Percentiles rank a stretch among this genome's conserved stretches.
These are phyloP conservation scores for Aspergillus sp. DNA, from an alignment of 2,329 filamentous ascomycete species.

Conservation along the genomic window DNA sequence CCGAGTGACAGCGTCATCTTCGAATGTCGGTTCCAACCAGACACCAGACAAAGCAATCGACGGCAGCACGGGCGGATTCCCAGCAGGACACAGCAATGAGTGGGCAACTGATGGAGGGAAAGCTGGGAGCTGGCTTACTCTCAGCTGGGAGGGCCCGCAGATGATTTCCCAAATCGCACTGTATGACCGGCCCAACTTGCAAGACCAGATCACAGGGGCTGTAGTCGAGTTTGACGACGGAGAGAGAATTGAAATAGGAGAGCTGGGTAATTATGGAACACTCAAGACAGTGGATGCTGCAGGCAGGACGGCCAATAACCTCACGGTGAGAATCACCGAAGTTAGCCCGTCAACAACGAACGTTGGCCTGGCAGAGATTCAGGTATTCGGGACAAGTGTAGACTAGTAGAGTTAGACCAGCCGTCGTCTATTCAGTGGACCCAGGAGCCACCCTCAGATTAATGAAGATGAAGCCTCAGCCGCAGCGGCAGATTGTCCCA, in stretches of 20 bases:
- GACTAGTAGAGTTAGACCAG: not conserved
- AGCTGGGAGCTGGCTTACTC: constrained; percentile 5
- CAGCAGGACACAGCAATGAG: not conserved
- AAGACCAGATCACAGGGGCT: constrained; percentile 10
- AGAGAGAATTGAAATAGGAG: not conserved
- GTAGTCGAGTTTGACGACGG: constrained; percentile 8
- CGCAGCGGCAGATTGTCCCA: not conserved
- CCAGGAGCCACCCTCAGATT: not conserved
- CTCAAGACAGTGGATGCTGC: not conserved
- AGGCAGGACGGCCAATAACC: not conserved
- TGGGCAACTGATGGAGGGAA: constrained; percentile 9
- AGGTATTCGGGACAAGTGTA: constrained; percentile 1
- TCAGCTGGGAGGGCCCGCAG: constrained; percentile 9
- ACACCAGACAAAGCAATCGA: constrained; percentile 7
- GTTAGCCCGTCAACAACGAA: constrained; percentile 9
- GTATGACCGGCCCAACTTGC: constrained; percentile 10
- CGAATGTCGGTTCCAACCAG: not conserved
- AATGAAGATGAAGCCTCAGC: not conserved
- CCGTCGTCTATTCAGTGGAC: too few relatives aligned
- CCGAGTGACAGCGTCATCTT: constrained; percentile 6
- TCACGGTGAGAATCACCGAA: constrained; percentile 9
- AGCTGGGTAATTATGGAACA: constrained; percentile 6
- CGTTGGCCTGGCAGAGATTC: constrained; percentile 11
- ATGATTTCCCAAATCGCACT: constrained; percentile 2
- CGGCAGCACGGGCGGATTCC: not conserved